Evolutionary conservation across 116 monocot genomes (phyloP), one percentile per base, ranked within the genome.

Genomic region (Phalaenopsis hybrid): DNA sequence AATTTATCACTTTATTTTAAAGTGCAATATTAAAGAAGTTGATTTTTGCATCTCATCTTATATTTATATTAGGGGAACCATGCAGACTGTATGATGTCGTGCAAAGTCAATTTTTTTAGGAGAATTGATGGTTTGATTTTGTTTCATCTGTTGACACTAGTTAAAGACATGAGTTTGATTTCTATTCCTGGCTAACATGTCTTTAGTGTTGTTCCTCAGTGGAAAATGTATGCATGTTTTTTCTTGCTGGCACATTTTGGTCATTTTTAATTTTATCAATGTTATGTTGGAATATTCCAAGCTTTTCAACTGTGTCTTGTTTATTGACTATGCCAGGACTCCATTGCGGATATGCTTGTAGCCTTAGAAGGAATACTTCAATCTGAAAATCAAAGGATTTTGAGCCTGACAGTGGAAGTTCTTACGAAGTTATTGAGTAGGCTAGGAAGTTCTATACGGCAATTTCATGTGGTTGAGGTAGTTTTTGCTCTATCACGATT

Each of bases 331-430:
- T 77, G 85, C 41, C 79, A 92, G 92, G 90, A 86, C 46, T 87
- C 88, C 23, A 52, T 88, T 77, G 80, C 78, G 57, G 90, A 90
- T 81, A 92, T 92, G 84, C 65, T 92, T 33, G 23, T 85, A 44
- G 85, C 92, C 3, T 81, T 90, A 72, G 87, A 75, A 81, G 88
- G 82, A 72, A 92, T 90, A 67, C 90, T 92, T 74, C 79, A 83
- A 79, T 87, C 92, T 31, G 77, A 85, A 65, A 92, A 85, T 82
- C 81, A 82, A 50, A 87, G 80, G 9, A 81, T 87, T 74, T 81
- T 82, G 74, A 61, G 41, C 79, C 51, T 77, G 31, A 83, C 90
- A 46, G 81, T 79, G 8, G 85, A 90, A 45, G 82, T 84, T 73
- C 82, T 84, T 18, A 20, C 65, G 57, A 87, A 92, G 44, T 87